A percentile compares a stretch with the other conserved stretches of the same genome.
Evolutionary conservation across 2,329 filamentous ascomycete genomes (phyloP).

Genomic region (Colletotrichum sp.): DNA sequence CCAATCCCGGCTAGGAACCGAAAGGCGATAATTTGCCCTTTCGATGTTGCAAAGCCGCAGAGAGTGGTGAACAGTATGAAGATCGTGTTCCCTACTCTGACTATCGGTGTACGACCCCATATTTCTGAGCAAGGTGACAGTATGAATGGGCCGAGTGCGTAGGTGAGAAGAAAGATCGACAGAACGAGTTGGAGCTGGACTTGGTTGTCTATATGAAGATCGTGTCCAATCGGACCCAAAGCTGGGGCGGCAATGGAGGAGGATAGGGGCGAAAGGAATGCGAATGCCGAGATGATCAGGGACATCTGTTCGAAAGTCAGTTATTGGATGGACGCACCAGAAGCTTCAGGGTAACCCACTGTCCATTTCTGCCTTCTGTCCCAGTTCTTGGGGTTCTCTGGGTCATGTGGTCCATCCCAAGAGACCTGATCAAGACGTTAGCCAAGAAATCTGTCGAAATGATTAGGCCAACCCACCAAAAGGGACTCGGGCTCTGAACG

Average conservation of each 20-base stretch:
- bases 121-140: constrained; percentile 48
- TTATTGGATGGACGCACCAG: neutral
- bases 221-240: constrained; percentile 37
- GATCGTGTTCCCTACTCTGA: constrained; percentile 37
- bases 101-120: constrained; percentile 40
- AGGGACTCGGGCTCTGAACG: neutral
- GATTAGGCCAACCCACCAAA: neutral
- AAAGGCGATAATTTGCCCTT: constrained; percentile 45
- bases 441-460: neutral
- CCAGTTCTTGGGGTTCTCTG: constrained; percentile 42
- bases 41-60: constrained; percentile 45
- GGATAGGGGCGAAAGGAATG: constrained; percentile 56
- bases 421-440: neutral
- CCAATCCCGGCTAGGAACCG: constrained; percentile 55
- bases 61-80: constrained; percentile 43
- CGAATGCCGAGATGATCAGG: constrained; percentile 54
- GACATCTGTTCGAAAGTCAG: constrained; percentile 23
- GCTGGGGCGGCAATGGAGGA: constrained; percentile 49
- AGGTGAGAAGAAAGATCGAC: constrained; percentile 54
- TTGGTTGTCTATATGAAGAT: constrained; percentile 42
- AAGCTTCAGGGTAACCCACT: neutral
- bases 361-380: constrained; percentile 47
- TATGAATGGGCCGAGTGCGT: constrained; percentile 46
- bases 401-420: constrained; percentile 44
- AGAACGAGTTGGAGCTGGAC: constrained; percentile 48